phyloP scores from a whole-genome alignment of 1,284 basidiomycete species.

The Microbotryomycetes sp. region DNA sequence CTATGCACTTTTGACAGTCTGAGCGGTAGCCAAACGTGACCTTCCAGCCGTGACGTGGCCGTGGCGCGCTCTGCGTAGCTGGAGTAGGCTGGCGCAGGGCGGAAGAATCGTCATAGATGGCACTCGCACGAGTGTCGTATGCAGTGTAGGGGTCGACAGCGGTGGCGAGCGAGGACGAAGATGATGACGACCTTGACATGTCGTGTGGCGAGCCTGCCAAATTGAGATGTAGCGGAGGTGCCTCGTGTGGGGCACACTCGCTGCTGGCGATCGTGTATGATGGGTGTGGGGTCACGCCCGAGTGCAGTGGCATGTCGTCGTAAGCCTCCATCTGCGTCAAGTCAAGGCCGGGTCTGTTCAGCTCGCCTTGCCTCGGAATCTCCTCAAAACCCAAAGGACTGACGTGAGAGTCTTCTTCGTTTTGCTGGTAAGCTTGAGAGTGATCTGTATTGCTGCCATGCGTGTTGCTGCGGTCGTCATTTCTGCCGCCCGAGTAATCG shows the following conservation, averaged over 20 bases:
- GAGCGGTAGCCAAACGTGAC: conserved; percentile 24
- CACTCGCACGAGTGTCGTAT: neutral
- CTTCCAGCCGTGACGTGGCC: conserved; percentile 11
- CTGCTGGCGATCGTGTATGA: too few relatives aligned
- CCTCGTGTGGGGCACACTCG: conserved; percentile 19
- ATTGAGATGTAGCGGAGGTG: conserved; percentile 18
- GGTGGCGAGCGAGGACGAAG: neutral
- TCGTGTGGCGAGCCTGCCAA: conserved; percentile 16
- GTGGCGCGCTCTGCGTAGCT: neutral
- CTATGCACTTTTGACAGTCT: conserved; percentile 17
- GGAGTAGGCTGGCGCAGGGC: neutral
- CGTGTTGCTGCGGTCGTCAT: neutral
- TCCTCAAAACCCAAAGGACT: conserved; percentile 1
- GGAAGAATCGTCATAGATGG: conserved; percentile 2
- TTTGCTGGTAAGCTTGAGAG: neutral
- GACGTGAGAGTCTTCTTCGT: neutral
- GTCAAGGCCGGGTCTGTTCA: neutral
- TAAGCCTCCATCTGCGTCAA: neutral
- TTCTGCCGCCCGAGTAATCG: neutral
- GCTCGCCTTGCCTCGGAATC: neutral
- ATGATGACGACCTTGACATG: conserved; percentile 12
- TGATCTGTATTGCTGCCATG: neutral
- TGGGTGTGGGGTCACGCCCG: neutral
- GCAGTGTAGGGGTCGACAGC: too few relatives aligned
- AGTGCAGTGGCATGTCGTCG: neutral